Percentiles rank a stretch among this genome's conserved stretches.
Conservation (phyloP, 768 basidiomycete species). For the Pholiota microspora region DNA sequence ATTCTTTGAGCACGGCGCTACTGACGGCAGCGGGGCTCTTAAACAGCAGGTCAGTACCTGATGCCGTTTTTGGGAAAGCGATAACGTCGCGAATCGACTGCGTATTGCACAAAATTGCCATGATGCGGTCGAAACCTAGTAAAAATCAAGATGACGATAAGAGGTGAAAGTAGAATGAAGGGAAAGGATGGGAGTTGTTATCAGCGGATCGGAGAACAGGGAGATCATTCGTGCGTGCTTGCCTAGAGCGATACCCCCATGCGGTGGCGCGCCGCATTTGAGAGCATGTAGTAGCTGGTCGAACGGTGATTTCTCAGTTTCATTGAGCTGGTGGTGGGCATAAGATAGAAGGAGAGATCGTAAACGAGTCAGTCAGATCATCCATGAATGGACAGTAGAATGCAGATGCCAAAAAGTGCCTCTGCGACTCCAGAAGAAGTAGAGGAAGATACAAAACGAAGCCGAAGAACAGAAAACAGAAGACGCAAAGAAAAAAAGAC, state of each 20-base stretch:
- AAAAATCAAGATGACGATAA: slow-evolving; percentile 7
- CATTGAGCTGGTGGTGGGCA: slow-evolving; percentile 54
- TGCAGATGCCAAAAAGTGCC: background rate
- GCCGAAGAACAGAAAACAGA: background rate
- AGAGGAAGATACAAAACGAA: background rate
- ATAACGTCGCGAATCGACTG: slow-evolving; percentile 93
- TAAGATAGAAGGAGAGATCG: background rate
- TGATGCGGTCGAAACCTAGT: slow-evolving; percentile 88
- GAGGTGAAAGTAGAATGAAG: slow-evolving; percentile 11
- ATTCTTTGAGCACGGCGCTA: slow-evolving; percentile 55
- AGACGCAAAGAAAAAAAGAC: slow-evolving; percentile 5
- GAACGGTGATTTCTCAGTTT: slow-evolving; percentile 74
- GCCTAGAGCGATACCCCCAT: slow-evolving; percentile 94
- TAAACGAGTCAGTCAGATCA: too few species aligned
- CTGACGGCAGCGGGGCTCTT: slow-evolving; percentile 73
- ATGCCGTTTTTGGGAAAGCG: slow-evolving; percentile 90
- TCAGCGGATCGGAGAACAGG: background rate
- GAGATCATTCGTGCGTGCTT: slow-evolving; percentile 12
- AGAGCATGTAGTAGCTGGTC: slow-evolving; percentile 85
- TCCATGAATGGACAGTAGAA: background rate
- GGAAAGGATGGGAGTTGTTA: slow-evolving; percentile 7
- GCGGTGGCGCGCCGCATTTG: slow-evolving; percentile 88
- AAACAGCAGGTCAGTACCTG: slow-evolving; percentile 84
- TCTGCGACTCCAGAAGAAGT: background rate
- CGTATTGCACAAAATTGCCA: slow-evolving; percentile 86